Base-by-base conservation (phyloP, 1,284 basidiomycete species). In the Amylostereum areolatum region DNA sequence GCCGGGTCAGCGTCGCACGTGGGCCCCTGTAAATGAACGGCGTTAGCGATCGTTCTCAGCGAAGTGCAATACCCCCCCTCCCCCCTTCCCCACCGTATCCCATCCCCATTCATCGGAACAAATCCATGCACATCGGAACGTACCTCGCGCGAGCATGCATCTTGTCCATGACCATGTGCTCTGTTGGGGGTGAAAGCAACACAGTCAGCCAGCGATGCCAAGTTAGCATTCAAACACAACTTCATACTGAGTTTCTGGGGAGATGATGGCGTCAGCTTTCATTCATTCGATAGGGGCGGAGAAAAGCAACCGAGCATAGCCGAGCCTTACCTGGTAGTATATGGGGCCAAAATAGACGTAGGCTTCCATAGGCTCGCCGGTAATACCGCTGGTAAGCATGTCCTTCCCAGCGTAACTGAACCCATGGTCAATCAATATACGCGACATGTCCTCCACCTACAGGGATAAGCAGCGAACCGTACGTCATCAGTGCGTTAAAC, bases 121-220 rank as follows among this genome's bases (percentile, higher is more conserved):
- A 18, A 24, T 6, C 34, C 6, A 28, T 39, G 40, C 25, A 35
- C 42, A 41, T 41, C 46, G 28, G 36, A 32, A 52, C 74, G 56
- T 65, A 86, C 90, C 92, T 87, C 44, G 95, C 93, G 55, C 97
- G 86, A 56, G 97, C 97, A 62, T 99, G 97, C 97, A 99, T 99
- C 77, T 99, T 99, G 74, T 98, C 95, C 85, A 97, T 91, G 53
- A 98, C 95, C 93, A 96, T 97, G 72, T 95, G 93, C 74, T 92
- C 85, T 87, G 50, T 28, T 43, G 35, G 59, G 43, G 51, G 42
- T 48, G 50, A 50, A 41, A 54, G 36, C 24, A 50, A 35, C 30
- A 47, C 51, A 40, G 47, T 59, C 47, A 62, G 55, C 66, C 52
- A 61, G 49, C 46, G 50, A 46, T 52, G 55, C 49, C 27, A 44